Base-by-base conservation (phyloP, 371 early-diverging fungal genomes). In the Mucor saturninus region DNA sequence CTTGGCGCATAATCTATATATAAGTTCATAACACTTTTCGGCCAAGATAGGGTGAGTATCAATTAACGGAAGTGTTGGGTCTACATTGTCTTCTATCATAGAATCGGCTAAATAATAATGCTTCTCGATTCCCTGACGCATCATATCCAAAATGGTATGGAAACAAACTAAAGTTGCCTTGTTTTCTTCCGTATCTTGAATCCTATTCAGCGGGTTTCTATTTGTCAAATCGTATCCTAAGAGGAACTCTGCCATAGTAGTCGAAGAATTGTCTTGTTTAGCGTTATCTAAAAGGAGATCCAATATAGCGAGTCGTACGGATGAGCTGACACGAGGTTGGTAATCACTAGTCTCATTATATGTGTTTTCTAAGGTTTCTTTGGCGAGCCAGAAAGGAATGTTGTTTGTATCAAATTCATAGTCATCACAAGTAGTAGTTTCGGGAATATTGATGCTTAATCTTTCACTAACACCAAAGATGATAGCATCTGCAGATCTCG, bases 191-290 rank as follows among this genome's bases (percentile, higher is more conserved):
- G 77, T 75, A 56, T 87, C 81, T 26, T 72, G 67, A 6, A 85
- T 68, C 5, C 70, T 69, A 0, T 76, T 62, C 5, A 72, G 66
- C 5, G 74, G 65, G 42, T 76, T 69, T 4, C 56, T 56, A 3
- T 43, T 52, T 11, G 49, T 49, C 7, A 77, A 46, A 35, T 91
- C 83, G 61, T 87, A 93, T 3, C 98, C 97, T 2, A 98, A 78
- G 42, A 97, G 73, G 59, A 92, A 95, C 67, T 97, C 96, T 2
- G 94, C 84, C 26, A 96, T 72, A 0, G 90, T 88, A 0, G 94
- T 93, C n/a, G 81, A 68, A 30, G 50, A 30, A 5, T 72, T 65
- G 37, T 68, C 65, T 5, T 72, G 62, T 4, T 67, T 64, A 21
- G 91, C 56, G 70, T 91, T 94, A 30, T 83, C 73, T 4, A 92